Evolutionary conservation across 2,329 filamentous ascomycete species (phyloP), one percentile per base, ranked within the genome.

Genomic region (Purpureocillium takamizusanense): DNA sequence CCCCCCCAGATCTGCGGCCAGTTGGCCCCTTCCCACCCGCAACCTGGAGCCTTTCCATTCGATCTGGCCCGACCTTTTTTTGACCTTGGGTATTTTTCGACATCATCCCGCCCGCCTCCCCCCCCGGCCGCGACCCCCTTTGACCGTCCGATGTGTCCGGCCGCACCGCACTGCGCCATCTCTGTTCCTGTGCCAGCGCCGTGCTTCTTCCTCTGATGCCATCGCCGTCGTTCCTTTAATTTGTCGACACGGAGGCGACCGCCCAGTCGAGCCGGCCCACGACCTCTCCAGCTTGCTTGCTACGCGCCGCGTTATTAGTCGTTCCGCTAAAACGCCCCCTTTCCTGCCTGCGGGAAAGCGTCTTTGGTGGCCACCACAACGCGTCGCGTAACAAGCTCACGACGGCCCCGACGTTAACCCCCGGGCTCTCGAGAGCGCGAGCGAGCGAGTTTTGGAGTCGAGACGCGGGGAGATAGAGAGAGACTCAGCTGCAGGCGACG

Each of bases 401-500:
- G 25, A 44, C 21, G 21, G 21, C 21, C 21, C 21, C 21, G 21
- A 25, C 21, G 21, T 25, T 25, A n/a, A n/a, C n/a, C 21, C 21
- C 21, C 21, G 21, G 21, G 21, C 32, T 16, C 32, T 18, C 32
- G 32, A 34, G 16, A 15, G 16, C 15, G 16, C 12, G n/a, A 14
- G 16, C 13, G n/a, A 32, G n/a, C 41, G 42, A 45, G 46, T 40
- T 43, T 48, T 45, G 46, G 46, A 48, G 44, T 46, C 43, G 28
- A 30, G 51, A 54, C 31, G 18, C 14, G 4, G 15, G 33, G 21
- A 36, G 39, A 35, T 28, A 38, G 38, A 41, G 45, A 45, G 71
- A 76, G 72, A 67, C 60, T 69, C 70, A 72, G 74, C 63, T 65
- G 71, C 72, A 74, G 75, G 69, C 74, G 74, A 75, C 60, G 56